These are phyloP conservation scores for Pythium inflatum DNA, from an alignment of 352 stramenopile species.

Conservation along the genomic window DNA sequence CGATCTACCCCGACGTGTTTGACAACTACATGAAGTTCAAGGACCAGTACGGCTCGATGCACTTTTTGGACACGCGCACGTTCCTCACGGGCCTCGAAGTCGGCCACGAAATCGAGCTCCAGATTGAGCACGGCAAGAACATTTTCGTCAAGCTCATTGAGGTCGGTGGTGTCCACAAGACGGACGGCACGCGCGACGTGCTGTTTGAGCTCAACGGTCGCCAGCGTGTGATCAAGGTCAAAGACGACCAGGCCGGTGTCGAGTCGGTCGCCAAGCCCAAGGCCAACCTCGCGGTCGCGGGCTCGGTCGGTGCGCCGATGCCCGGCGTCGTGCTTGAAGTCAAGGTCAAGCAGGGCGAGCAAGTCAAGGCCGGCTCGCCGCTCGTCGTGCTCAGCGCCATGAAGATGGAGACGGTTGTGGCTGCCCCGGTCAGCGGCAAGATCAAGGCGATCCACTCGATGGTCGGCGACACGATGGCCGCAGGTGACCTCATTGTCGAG, in stretches of 20 bases:
- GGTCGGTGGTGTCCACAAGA: slow-evolving; percentile 88
- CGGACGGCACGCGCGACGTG: slow-evolving; percentile 91
- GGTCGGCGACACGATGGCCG: slow-evolving; percentile 94
- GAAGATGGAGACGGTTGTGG: slow-evolving; percentile 99
- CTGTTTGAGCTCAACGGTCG: slow-evolving; percentile 98
- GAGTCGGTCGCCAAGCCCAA: slow-evolving; percentile 78
- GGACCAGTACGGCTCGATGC: slow-evolving; percentile 83
- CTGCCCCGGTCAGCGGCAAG: slow-evolving; percentile 88
- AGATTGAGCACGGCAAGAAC: slow-evolving; percentile 96
- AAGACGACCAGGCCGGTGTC: slow-evolving; percentile 86
- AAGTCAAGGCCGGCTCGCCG: slow-evolving; percentile 92
- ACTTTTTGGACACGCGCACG: slow-evolving; percentile 84
- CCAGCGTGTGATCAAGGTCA: slow-evolving; percentile 90
- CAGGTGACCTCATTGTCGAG: slow-evolving; percentile 95
- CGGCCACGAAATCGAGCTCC: slow-evolving; percentile 75
- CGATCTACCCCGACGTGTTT: slow-evolving; percentile 92
- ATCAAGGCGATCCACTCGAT: slow-evolving; percentile 91
- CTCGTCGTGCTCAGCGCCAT: slow-evolving; percentile 96
- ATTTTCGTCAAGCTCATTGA: slow-evolving; percentile 96
- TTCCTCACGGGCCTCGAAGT: slow-evolving; percentile 79
- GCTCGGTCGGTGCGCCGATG: slow-evolving; percentile 96
- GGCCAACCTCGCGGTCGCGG: slow-evolving; percentile 71
- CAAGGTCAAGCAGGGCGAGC: slow-evolving; percentile 91
- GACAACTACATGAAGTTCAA: slow-evolving; percentile 85
- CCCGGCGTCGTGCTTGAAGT: slow-evolving; percentile 96